phyloP scores from a whole-genome alignment of 257 asterid species.

The Eustoma russellianum region DNA sequence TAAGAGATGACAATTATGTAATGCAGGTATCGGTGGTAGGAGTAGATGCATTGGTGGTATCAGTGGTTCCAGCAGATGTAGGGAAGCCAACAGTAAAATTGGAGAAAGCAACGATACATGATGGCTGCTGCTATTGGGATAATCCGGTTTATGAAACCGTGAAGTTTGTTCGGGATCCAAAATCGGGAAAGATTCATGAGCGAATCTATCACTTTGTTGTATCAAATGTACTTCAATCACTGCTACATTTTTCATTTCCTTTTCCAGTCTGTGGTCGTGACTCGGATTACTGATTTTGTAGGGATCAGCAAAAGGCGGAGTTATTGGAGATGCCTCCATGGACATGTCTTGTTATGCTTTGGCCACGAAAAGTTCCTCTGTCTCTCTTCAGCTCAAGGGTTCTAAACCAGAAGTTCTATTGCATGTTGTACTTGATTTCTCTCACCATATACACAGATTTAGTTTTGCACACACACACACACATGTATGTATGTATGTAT shows the following conservation, averaged over 20 bases:
- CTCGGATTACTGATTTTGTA: slow-evolving; percentile 14
- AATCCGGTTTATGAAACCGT: slow-evolving; percentile 67
- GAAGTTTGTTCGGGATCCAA: slow-evolving; percentile 65
- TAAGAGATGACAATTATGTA: slow-evolving; percentile 1
- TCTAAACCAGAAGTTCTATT: slow-evolving; percentile 60
- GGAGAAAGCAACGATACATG: slow-evolving; percentile 60
- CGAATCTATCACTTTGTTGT: slow-evolving; percentile 74
- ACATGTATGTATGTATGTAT: too few species aligned
- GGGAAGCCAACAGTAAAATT: slow-evolving; percentile 72
- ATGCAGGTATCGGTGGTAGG: slow-evolving; percentile 46
- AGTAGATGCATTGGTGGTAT: slow-evolving; percentile 64
- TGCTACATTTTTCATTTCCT: too few species aligned
- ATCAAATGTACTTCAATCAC: slow-evolving; percentile 44
- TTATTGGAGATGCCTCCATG: slow-evolving; percentile 81
- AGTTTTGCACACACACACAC: neutral
- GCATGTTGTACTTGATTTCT: slow-evolving; percentile 34
- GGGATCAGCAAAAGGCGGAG: slow-evolving; percentile 55
- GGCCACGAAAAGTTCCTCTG: slow-evolving; percentile 54
- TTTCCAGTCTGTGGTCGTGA: too few species aligned
- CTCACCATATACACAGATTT: neutral
- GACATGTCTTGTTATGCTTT: slow-evolving; percentile 76
- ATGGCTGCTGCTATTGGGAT: slow-evolving; percentile 90
- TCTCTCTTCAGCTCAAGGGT: slow-evolving; percentile 77
- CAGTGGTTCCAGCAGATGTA: slow-evolving; percentile 76
- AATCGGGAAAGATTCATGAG: slow-evolving; percentile 81